These are phyloP conservation scores for Ustilago trichophora DNA, from an alignment of 1,284 basidiomycete species.

Conservation along the genomic window DNA sequence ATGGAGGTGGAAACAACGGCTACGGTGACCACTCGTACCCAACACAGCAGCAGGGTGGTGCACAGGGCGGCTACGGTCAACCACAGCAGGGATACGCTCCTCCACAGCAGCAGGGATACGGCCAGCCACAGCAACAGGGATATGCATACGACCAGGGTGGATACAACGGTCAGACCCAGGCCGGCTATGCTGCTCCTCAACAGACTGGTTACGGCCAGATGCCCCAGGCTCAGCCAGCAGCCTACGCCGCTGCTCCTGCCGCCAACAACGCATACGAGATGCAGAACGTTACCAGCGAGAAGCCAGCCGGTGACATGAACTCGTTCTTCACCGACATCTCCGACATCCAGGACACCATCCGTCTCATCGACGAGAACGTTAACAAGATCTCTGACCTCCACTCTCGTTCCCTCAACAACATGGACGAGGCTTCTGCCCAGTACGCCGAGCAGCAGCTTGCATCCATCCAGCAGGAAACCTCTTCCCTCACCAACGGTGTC, in stretches of 20 bases:
- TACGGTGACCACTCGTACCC: constrained; percentile 66
- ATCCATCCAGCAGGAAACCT: constrained; percentile 57
- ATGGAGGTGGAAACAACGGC: constrained; percentile 61
- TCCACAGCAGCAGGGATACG: constrained; percentile 22
- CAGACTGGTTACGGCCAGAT: constrained; percentile 31
- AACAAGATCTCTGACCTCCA: constrained; percentile 64
- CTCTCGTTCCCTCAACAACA: constrained; percentile 65
- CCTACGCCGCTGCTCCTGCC: constrained; percentile 16
- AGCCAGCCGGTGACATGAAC: constrained; percentile 47
- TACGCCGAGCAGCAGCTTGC: constrained; percentile 62
- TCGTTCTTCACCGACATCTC: constrained; percentile 63
- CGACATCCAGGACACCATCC: constrained; percentile 63
- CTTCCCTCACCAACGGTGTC: constrained; percentile 59
- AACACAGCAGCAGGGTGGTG: constrained; percentile 50
- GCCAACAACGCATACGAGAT: constrained; percentile 49
- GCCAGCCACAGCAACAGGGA: constrained; percentile 15
- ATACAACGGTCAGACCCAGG: constrained; percentile 22
- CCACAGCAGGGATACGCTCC: constrained; percentile 18
- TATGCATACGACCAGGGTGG: constrained; percentile 25
- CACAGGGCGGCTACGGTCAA: constrained; percentile 34
- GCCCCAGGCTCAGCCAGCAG: constrained; percentile 27
- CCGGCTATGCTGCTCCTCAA: constrained; percentile 11
- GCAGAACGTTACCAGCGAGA: constrained; percentile 46
- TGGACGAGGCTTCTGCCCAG: constrained; percentile 64
- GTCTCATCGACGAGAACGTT: constrained; percentile 63